Conservation (phyloP, 2,329 filamentous ascomycete genomes). For the Coniochaeta pulveracea region DNA sequence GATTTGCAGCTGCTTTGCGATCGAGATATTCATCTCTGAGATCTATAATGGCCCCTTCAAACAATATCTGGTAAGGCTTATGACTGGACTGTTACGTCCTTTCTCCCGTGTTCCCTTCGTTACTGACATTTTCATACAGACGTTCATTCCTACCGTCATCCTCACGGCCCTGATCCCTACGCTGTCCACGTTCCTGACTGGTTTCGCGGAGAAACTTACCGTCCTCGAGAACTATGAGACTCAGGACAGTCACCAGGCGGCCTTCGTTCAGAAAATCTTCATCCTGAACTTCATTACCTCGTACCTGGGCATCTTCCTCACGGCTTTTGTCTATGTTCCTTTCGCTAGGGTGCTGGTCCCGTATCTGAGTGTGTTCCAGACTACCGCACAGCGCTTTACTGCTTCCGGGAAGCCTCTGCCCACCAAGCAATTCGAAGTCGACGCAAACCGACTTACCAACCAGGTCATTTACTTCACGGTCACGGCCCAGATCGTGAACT, state of each 20-base stretch:
- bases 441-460: constrained; percentile 70
- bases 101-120: too few species aligned
- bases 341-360: constrained; percentile 79
- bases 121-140: constrained; percentile 28
- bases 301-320: constrained; percentile 84
- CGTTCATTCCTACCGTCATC: constrained; percentile 80
- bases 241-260: constrained; percentile 66
- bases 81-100: too few species aligned
- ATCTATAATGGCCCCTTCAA: constrained; percentile 87
- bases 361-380: constrained; percentile 71
- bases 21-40: constrained; percentile 93
- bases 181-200: constrained; percentile 63
- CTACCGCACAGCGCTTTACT: constrained; percentile 63
- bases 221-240: constrained; percentile 90
- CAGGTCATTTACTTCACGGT: constrained; percentile 96
- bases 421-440: constrained; percentile 62
- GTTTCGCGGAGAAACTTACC: constrained; percentile 65
- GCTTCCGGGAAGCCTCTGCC: constrained; percentile 62
- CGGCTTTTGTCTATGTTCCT: constrained; percentile 87
- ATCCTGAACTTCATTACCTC: constrained; percentile 95
- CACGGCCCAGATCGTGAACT: constrained; percentile 82
- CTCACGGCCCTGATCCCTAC: constrained; percentile 74
- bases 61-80: constrained; percentile 57
- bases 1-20: constrained; percentile 77
- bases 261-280: constrained; percentile 86